These are phyloP conservation scores for Penicillium herquei DNA, from an alignment of 495 filamentous ascomycete species.

Conservation along the genomic window DNA sequence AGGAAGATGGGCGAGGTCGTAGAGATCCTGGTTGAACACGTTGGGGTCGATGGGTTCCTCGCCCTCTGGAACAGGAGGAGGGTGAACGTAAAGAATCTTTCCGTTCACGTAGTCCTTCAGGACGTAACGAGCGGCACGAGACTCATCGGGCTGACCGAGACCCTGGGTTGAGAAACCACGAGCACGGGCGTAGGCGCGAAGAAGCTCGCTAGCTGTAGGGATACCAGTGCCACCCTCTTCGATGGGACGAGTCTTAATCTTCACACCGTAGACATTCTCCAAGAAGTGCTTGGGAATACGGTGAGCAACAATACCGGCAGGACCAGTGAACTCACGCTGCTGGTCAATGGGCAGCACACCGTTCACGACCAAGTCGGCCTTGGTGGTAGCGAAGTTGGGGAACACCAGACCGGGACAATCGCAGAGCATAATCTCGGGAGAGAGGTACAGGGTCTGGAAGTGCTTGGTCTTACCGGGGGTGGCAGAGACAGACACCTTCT, in stretches of 20 bases:
- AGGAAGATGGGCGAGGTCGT: conserved; percentile 76
- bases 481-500: conserved; percentile 97
- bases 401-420: conserved; percentile 99
- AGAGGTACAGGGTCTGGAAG: conserved; percentile 97
- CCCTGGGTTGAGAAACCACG: conserved; percentile 87
- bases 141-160: conserved; percentile 88
- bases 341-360: conserved; percentile 98
- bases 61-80: conserved; percentile 61
- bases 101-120: conserved; percentile 98
- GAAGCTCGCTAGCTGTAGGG: conserved; percentile 83
- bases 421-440: conserved; percentile 84
- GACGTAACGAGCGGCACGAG: conserved; percentile 82
- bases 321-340: conserved; percentile 89
- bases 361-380: conserved; percentile 93
- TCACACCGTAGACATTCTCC: conserved; percentile 90
- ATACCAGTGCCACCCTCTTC: conserved; percentile 94
- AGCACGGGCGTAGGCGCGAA: conserved; percentile 82
- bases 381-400: conserved; percentile 95
- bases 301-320: conserved; percentile 79
- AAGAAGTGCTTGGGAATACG: conserved; percentile 88
- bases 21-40: conserved; percentile 87
- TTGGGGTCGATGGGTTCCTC: conserved; percentile 61
- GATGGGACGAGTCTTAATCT: conserved; percentile 73
- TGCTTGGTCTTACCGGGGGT: conserved; percentile 99
- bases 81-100: conserved; percentile 88